Evolutionary conservation across 257 asterid genomes (phyloP), one percentile per base, ranked within the genome.

Genomic region (Solanum lycopersicoides): DNA sequence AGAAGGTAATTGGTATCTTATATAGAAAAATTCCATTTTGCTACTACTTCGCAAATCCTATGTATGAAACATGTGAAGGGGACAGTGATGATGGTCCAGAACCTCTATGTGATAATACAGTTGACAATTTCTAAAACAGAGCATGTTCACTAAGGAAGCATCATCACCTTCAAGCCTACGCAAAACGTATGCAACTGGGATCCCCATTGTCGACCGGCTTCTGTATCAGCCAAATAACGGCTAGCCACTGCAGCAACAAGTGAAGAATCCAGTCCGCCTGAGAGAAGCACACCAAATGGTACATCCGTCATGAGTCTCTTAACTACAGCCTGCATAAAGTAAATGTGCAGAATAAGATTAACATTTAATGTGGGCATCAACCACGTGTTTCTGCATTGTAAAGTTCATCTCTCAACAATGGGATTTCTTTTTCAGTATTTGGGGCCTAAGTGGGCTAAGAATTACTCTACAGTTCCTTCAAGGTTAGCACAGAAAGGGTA

Each of bases 261-360:
- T 18, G 99, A 97, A 45, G 99, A 96, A 93, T 97, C 99, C 71
- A 97, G 95, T 88, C 99, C 99, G 25, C 99, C 99, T 11, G 99
- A 97, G 89, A 97, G 91, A 92, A 97, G 98, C 82, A 97, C 99
- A 83, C 99, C 99, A 92, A 97, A 97, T 86, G 99, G 99, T 42
- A 97, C 99, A 93, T 97, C 99, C 56, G 99, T 92, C 99, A 96
- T 97, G 69, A 96, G 97, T 92, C 99, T 92, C 95, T 97, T 97
- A 73, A 90, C 88, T 86, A 97, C 99, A 90, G 99, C 99, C 99
- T 97, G 90, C 82, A 91, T 21, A 85, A 28, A 83, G 77, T 39
- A 82, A 82, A 79, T 50, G 84, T 39, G 35, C 47, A 45, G 90
- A 87, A 90, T 90, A 85, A 87, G 45, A 85, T 60, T 37, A 86